Percentiles rank a stretch among this genome's conserved stretches.
These are phyloP conservation scores for Harrya chromipes DNA, from an alignment of 768 basidiomycete genomes.

Conservation along the genomic window DNA sequence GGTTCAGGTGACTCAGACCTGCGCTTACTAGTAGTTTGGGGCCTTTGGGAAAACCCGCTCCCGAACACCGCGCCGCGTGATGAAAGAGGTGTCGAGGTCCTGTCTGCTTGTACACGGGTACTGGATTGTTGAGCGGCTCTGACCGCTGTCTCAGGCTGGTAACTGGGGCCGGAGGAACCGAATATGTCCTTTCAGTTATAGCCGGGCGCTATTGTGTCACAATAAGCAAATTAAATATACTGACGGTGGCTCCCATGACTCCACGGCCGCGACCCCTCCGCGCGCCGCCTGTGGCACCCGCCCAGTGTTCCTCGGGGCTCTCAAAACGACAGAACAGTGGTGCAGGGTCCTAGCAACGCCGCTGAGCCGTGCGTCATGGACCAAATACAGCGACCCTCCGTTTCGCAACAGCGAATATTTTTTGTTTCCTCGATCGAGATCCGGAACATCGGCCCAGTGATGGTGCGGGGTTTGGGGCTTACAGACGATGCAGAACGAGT, in stretches of 20 bases:
- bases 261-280: slow-evolving; percentile 24
- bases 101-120: background rate
- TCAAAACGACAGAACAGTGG: slow-evolving; percentile 13
- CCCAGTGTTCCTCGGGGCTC: slow-evolving; percentile 9
- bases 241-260: slow-evolving; percentile 1
- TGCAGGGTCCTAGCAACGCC: slow-evolving; percentile 28
- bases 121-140: no score
- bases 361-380: slow-evolving; percentile 24
- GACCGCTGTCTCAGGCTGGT: background rate
- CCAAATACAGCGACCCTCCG: slow-evolving; percentile 28
- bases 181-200: background rate
- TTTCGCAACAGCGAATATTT: slow-evolving; percentile 24
- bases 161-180: background rate
- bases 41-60: background rate
- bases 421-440: slow-evolving; percentile 27
- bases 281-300: slow-evolving; percentile 15
- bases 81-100: slow-evolving; percentile 7
- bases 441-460: slow-evolving; percentile 24
- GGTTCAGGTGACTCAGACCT: no score
- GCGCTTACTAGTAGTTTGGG: no score
- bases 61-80: background rate
- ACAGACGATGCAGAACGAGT: slow-evolving; percentile 8
- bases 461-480: slow-evolving; percentile 25
- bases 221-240: background rate
- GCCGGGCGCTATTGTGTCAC: background rate